Evolutionary conservation across 2,329 filamentous ascomycete species (phyloP), one percentile per base, ranked within the genome.

Genomic region (Trichoderma harzianum): DNA sequence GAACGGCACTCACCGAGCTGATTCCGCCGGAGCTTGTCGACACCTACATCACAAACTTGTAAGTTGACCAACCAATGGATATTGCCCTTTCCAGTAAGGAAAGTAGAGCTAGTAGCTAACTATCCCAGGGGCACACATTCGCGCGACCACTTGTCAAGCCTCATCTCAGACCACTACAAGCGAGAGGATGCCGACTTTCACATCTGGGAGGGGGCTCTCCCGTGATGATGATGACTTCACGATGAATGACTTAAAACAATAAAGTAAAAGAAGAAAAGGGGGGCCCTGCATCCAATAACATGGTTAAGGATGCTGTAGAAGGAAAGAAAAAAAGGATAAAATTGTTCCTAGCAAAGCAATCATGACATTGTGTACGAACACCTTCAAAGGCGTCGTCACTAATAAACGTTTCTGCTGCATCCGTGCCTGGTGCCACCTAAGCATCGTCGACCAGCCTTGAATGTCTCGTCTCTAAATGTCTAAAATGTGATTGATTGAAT

Each of bases 1-100:
- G 91, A 74, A 95, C 92, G 77, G 93, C 93, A 12, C 83, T 94
- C 24, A 94, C 92, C 67, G 95, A 98, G 80, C 93, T 95, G 78
- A 90, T 98, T 18, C 90, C 92, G 10, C 89, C 92, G 0, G 92
- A 93, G 75, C 82, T 92, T 72, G 88, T 96, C 47, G 91, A 94
- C 80, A 87, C 93, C 36, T 96, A 96, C 80, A 93, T 97, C 76
- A 97, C 94, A 21, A 97, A 97, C 72, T 73, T 86, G 85, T 86
- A 81, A 81, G 85, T 83, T n/a, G 7, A 43, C 39, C 18, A 2
- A 43, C 39, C 18, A 2, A 18, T 43, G 39, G 39, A 43, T 43
- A 43, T 10, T 43, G 1, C 2, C 7, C 3, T 10, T 10, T 43
- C 1, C 5, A 43, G 16, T n/a, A 43, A 43, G 39, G 10, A 43